Conservation (phyloP, 192 early-diverging fungal species). For the Phlyctochytrium planicorne region DNA sequence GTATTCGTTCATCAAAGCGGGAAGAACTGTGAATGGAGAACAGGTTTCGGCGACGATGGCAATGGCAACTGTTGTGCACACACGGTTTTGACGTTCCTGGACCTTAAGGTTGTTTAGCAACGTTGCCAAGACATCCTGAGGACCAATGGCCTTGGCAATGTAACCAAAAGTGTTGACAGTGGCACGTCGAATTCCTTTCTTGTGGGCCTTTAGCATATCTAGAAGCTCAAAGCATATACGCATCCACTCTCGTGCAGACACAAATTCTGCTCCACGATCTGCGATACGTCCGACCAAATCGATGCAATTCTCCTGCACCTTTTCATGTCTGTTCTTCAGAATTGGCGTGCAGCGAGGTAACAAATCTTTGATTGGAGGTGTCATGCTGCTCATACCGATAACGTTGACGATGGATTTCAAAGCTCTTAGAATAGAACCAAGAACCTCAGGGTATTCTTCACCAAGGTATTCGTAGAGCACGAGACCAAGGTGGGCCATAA, state of each 20-base stretch:
- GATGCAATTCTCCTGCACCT: constrained; percentile 85
- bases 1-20: constrained; percentile 99
- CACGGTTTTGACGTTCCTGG: constrained; percentile 98
- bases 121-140: constrained; percentile 98
- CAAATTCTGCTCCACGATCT: constrained; percentile 95
- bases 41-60: constrained; percentile 93
- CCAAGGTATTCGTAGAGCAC: constrained; percentile 97
- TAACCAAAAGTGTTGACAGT: constrained; percentile 99
- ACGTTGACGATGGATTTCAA: constrained; percentile 96
- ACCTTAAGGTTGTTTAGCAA: constrained; percentile 97
- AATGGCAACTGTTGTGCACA: constrained; percentile 98
- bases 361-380: constrained; percentile 96
- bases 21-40: constrained; percentile 92
- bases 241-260: constrained; percentile 99
- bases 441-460: constrained; percentile 98
- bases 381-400: constrained; percentile 98
- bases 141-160: constrained; percentile 98
- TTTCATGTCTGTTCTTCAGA: constrained; percentile 95
- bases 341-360: constrained; percentile 97
- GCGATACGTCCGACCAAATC: constrained; percentile 98
- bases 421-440: constrained; percentile 90
- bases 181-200: constrained; percentile 92
- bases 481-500: constrained; percentile 91
- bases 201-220: constrained; percentile 95
- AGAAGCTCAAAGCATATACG: constrained; percentile 97